These are phyloP conservation scores for Saussurea involucrata DNA, from an alignment of 129 eudicot species.

Conservation along the genomic window DNA sequence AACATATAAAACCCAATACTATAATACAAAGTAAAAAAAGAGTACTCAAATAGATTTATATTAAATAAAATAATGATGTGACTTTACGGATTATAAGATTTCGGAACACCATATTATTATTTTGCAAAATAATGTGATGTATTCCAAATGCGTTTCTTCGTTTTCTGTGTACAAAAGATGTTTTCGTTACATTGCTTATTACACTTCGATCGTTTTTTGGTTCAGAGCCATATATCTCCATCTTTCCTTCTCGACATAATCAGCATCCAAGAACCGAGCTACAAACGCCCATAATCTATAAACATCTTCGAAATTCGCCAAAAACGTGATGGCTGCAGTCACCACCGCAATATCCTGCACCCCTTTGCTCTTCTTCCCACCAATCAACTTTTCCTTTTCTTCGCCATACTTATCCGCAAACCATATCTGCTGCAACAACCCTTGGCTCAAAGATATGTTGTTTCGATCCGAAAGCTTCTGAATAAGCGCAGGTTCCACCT, in stretches of 20 bases:
- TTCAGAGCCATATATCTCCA: conserved; percentile 84
- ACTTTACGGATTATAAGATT: neutral
- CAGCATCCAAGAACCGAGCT: conserved; percentile 87
- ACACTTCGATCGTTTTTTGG: conserved; percentile 69
- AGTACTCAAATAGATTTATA: neutral
- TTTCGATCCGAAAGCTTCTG: conserved; percentile 85
- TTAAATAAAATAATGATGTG: neutral
- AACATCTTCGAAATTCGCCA: conserved; percentile 69
- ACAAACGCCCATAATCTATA: conserved; percentile 74
- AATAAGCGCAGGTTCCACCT: conserved; percentile 67
- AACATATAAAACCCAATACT: no score
- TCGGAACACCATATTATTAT: no score
- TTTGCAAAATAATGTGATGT: no score
- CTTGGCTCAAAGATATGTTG: conserved; percentile 64
- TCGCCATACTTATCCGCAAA: conserved; percentile 62
- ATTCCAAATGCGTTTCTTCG: neutral
- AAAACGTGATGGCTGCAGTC: conserved; percentile 59
- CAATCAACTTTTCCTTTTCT: conserved; percentile 34
- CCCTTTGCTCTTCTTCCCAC: conserved; percentile 31
- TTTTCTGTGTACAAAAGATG: neutral
- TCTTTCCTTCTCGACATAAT: conserved; percentile 81
- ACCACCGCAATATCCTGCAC: conserved; percentile 49
- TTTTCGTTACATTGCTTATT: neutral
- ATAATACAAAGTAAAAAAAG: neutral
- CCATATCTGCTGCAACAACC: conserved; percentile 59